Evolutionary conservation across 179 eudicot genomes (phyloP), one percentile per base, ranked within the genome.

Genomic region (Beta corolliflora): DNA sequence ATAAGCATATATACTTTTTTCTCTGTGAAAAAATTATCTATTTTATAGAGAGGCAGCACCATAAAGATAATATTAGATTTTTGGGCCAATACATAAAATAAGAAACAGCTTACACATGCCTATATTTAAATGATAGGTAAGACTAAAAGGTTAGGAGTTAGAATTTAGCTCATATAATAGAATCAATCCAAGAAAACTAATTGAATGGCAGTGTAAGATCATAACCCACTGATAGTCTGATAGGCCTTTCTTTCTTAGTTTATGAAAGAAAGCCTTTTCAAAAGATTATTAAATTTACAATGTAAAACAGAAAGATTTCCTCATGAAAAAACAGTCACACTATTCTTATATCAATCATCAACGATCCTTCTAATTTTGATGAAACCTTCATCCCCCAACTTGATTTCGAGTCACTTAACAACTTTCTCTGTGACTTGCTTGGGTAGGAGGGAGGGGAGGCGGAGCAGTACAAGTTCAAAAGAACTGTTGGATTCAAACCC

Each of bases 181-280:
- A 25, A 54, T 41, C 65, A 60, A 60, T 36, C 69, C 36, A 54
- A 67, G 63, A 67, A 77, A 78, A 31, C 31, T 14, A 29, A 69
- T 9, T 63, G 76, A 58, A 12, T 25, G 54, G 58, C 58, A 21
- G 3, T 2, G 36, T 63, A 63, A 2, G 31, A 63, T 25, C 36
- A 63, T 7, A 63, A 63, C 31, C 31, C 67, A 63, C 21, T 63
- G 61, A 56, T 23, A 23, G 36, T 23, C 31, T n/a, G 5, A 12
- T 13, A 12, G 16, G 7, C 50, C 0, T 61, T 61, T 61, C 14
- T 63, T 9, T 63, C 29, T 10, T 6, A 5, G 9, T 21, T 63
- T 63, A 21, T 8, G 31, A 63, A 63, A 31, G 29, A 63, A n/a
- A n/a, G 67, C 31, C 67, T 63, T 21, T 63, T 21, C 2, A 63